Percentiles rank a stretch among this genome's conserved stretches.
Evolutionary conservation across 192 early-diverging fungal genomes (phyloP).

Genomic region (Coemansia sp.): DNA sequence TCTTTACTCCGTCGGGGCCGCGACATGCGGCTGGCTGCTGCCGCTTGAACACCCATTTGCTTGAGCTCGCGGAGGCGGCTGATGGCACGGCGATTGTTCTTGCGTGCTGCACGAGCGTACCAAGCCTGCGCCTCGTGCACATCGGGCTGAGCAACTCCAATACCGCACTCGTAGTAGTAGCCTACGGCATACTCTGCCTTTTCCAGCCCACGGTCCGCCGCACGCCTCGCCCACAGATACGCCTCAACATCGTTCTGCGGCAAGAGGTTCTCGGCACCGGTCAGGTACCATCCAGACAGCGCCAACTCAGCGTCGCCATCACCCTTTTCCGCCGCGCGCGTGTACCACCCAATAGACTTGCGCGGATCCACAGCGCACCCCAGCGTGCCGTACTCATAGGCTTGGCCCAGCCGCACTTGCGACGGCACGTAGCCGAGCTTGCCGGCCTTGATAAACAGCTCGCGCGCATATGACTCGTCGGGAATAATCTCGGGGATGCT

Average conservation of each 20-base stretch:
- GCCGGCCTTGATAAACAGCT: constrained; percentile 91
- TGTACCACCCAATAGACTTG: constrained; percentile 96
- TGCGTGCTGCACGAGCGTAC: constrained; percentile 86
- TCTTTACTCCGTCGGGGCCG: constrained; percentile 53
- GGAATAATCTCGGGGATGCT: constrained; percentile 72
- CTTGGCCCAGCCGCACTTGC: constrained; percentile 90
- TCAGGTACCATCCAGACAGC: constrained; percentile 98
- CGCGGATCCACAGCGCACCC: constrained; percentile 84
- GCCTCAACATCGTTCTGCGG: constrained; percentile 92
- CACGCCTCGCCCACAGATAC: constrained; percentile 97
- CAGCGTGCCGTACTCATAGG: constrained; percentile 94
- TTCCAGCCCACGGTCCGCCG: constrained; percentile 92
- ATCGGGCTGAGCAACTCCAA: constrained; percentile 71
- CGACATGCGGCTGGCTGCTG: constrained; percentile 13
- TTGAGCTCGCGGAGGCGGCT: constrained; percentile 85
- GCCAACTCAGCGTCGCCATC: constrained; percentile 92
- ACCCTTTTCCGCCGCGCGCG: constrained; percentile 87
- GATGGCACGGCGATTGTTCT: constrained; percentile 84
- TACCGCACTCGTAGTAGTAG: constrained; percentile 91
- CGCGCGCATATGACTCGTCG: constrained; percentile 88
- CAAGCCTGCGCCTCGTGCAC: constrained; percentile 86
- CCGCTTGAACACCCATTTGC: constrained; percentile 56
- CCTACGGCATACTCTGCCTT: constrained; percentile 98
- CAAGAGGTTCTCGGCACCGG: constrained; percentile 88
- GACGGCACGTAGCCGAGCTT: constrained; percentile 92